Evolutionary conservation across 495 filamentous ascomycete species (phyloP).

Genomic region (Hyaloscypha variabilis): DNA sequence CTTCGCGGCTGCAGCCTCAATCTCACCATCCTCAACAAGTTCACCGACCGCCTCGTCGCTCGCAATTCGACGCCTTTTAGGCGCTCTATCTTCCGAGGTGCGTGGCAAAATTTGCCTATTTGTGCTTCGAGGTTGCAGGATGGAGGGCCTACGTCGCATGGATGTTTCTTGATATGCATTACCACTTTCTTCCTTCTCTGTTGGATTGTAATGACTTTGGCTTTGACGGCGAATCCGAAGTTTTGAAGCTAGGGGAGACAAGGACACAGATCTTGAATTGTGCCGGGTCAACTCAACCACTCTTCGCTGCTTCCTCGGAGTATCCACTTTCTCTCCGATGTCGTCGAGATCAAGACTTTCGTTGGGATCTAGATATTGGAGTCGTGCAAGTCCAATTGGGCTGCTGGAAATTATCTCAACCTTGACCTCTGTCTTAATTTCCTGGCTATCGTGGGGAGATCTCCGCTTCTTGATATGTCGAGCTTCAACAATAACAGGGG

Average conservation of each 20-base stretch:
- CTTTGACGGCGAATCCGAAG: not conserved
- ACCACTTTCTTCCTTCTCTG: not conserved
- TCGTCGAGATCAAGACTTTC: conserved; percentile 78
- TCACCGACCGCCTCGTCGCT: conserved; percentile 22
- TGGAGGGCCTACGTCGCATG: conserved; percentile 20
- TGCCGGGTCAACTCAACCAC: conserved; percentile 10
- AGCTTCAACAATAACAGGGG: conserved; percentile 33
- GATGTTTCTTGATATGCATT: not conserved
- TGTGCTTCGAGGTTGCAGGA: conserved; percentile 27
- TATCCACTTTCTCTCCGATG: conserved; percentile 60
- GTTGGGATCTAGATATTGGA: conserved; percentile 38
- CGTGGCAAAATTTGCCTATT: conserved; percentile 19
- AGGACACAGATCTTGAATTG: not conserved
- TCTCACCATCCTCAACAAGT: conserved; percentile 25
- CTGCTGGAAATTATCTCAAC: conserved; percentile 40
- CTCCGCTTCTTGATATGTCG: conserved; percentile 22
- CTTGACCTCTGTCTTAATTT: conserved; percentile 17
- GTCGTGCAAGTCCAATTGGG: conserved; percentile 30
- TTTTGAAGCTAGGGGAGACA: not conserved
- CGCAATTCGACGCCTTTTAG: conserved; percentile 22
- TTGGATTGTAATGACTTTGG: not conserved
- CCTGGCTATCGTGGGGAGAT: conserved; percentile 7
- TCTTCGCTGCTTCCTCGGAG: conserved; percentile 57
- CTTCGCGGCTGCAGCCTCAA: not conserved
- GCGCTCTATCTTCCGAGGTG: conserved; percentile 11